A percentile compares a stretch with the other conserved stretches of the same genome.
These are phyloP conservation scores for Monsonia emarginata DNA, from an alignment of 441 rosid genomes.

Conservation along the genomic window DNA sequence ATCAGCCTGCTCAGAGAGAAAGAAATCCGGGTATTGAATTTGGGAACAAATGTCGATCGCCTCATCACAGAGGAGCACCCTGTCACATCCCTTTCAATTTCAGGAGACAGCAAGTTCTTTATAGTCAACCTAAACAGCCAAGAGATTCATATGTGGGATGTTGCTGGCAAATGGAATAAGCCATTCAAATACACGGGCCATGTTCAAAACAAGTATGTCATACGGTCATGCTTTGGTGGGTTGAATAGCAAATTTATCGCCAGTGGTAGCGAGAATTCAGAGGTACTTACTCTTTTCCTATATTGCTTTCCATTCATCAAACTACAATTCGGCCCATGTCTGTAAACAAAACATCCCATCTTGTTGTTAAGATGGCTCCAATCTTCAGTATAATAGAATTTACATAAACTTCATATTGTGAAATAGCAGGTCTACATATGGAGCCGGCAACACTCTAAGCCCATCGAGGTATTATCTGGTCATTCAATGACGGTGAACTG, in stretches of 20 bases:
- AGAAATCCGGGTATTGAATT: slow-evolving; percentile 51
- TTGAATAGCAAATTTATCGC: slow-evolving; percentile 65
- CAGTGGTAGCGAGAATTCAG: slow-evolving; percentile 77
- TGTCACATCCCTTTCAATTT: slow-evolving; percentile 65
- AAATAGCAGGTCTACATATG: slow-evolving; percentile 60
- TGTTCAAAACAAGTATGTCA: slow-evolving; percentile 64
- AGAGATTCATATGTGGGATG: slow-evolving; percentile 88
- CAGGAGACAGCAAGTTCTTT: slow-evolving; percentile 53
- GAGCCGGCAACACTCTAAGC: slow-evolving; percentile 41
- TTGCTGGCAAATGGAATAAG: slow-evolving; percentile 50
- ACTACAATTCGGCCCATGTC: background rate
- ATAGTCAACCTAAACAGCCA: slow-evolving; percentile 71
- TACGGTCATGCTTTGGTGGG: slow-evolving; percentile 88
- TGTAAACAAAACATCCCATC: background rate
- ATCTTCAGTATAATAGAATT: background rate
- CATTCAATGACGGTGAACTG: slow-evolving; percentile 73
- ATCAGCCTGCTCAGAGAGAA: slow-evolving; percentile 48
- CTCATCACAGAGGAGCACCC: slow-evolving; percentile 56
- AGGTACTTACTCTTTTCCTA: slow-evolving; percentile 32
- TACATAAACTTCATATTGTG: background rate
- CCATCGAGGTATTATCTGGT: slow-evolving; percentile 61
- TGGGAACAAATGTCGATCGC: slow-evolving; percentile 51
- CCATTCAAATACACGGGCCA: slow-evolving; percentile 61
- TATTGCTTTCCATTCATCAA: background rate
- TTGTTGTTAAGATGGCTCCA: background rate